These are phyloP conservation scores for Eucalyptus microcorys DNA, from an alignment of 345 rosid species.

Conservation along the genomic window DNA sequence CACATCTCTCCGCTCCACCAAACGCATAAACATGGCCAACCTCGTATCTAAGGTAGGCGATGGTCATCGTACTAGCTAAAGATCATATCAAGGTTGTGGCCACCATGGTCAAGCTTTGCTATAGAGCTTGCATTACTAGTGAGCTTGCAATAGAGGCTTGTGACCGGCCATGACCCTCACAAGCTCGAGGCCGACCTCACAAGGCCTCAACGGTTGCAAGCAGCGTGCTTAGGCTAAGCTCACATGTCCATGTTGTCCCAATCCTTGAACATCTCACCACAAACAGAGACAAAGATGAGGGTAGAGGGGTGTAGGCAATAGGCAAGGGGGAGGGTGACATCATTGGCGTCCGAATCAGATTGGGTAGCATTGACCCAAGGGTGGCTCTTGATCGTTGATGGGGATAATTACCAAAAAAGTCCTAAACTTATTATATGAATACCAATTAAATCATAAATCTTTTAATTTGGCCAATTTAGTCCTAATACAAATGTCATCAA, in stretches of 20 bases:
- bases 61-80: not conserved
- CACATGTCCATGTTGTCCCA: not conserved
- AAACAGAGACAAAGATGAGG: not conserved
- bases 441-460: not conserved
- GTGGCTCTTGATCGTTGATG: not conserved
- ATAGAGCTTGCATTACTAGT: not conserved
- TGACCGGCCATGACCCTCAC: not conserved
- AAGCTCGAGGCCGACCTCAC: not conserved
- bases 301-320: not conserved
- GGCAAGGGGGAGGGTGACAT: not conserved
- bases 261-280: not conserved
- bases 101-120: not conserved
- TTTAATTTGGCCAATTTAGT: not conserved
- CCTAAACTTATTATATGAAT: not conserved
- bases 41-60: not conserved
- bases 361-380: not conserved
- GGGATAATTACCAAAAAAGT: not conserved
- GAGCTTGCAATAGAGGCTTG: not conserved
- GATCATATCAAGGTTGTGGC: not conserved
- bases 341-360: not conserved
- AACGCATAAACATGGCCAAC: not conserved
- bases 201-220: rapidly evolving
- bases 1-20: not conserved
- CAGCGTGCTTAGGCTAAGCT: not conserved
- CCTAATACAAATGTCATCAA: not conserved